Evolutionary conservation across 2,329 filamentous ascomycete genomes (phyloP), one percentile per base, ranked within the genome.

Genomic region (Trichoderma asperellum): DNA sequence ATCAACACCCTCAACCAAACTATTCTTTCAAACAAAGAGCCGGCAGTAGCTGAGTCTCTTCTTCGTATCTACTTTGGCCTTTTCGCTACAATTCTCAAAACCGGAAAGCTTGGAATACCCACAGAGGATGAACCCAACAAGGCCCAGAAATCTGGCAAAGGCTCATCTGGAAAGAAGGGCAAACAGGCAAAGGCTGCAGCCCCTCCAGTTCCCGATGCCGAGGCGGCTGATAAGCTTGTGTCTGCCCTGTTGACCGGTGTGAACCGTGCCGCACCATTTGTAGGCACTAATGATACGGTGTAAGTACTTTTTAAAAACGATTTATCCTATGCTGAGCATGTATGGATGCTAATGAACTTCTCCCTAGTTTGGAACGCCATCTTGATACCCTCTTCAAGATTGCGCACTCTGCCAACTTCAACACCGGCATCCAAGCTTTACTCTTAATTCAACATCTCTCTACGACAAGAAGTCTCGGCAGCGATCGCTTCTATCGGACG

Each of bases 1-100:
- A 90, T 97, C 78, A 97, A 97, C 78, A 98, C 96, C 0, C 85
- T 99, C 61, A 99, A 99, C 78, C 96, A 99, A 81, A 98, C 95
- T 0, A 94, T 98, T 61, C 81, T 99, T 61, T 97, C 92, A 79
- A 87, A 83, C 67, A 96, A 91, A 75, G 95, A 98, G 76, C 91
- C 94, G 49, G 85, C 88, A 21, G 87, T 97, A 21, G 94, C 94
- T 8, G 90, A 92, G 76, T 88, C 91, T 65, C 85, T 99, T 16
- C 84, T 99, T 49, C 89, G 92, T 65, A 94, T 98, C 56, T 99
- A 98, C 82, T 99, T 99, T 78, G 89, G 91, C 40, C 84, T 97
- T 49, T 99, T 99, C 76, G 87, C 96, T 16, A 85, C 89, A 14
- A 83, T 98, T 37, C 83, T 99, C 55, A 97, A 96, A 81, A 87